Base-by-base conservation (phyloP, 2,329 filamentous ascomycete species). In the Podosphaera xanthii region DNA sequence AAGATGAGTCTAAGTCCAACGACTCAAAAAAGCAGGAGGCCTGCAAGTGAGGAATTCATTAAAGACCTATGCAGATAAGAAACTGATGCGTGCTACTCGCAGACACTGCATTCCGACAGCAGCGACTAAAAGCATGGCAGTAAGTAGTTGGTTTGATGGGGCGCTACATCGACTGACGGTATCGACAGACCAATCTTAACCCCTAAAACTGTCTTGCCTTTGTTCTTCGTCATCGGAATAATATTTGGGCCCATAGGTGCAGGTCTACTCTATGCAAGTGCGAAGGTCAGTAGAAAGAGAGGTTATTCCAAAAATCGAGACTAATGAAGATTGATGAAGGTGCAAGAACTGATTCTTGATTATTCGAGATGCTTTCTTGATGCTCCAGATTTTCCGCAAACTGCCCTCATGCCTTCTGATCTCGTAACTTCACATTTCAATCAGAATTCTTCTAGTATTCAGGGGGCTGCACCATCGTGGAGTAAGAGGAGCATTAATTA, bases 61-160 rank as follows among this genome's bases (percentile, higher is more conserved):
- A 50, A 22, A 59, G 59, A 42, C 42, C 31, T 57, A 42, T 50
- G 63, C 48, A 46, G 57, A 59, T 50, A 64, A 58, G 55, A 35
- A 54, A 61, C 64, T 66, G 59, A 68, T 59, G 55, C 55, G 5
- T 44, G 48, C 60, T 35, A 52, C 63, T 61, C 54, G 42, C 58
- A 94, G 88, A 97, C 74, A 97, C 91, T 61, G 92, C 92, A 9
- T 98, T 97, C 71, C 81, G 92, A 67, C 92, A 98, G 71, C 92
- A 98, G 73, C 83, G 92, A 70, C 74, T 98, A 72, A 96, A 97
- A 74, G 92, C 92, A 75, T 98, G 92, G 92, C 92, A 98, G 85
- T 94, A 77, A 73, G 88, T 65, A 58, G 60, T 59, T 59, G 40
- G 59, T 31, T 14, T 59, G 59, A 56, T 44, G 36, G 59, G 58